Percentiles rank a stretch among this genome's conserved stretches.
Conservation (phyloP, 2,329 filamentous ascomycete species). For the Phyllosticta citrichinensis region DNA sequence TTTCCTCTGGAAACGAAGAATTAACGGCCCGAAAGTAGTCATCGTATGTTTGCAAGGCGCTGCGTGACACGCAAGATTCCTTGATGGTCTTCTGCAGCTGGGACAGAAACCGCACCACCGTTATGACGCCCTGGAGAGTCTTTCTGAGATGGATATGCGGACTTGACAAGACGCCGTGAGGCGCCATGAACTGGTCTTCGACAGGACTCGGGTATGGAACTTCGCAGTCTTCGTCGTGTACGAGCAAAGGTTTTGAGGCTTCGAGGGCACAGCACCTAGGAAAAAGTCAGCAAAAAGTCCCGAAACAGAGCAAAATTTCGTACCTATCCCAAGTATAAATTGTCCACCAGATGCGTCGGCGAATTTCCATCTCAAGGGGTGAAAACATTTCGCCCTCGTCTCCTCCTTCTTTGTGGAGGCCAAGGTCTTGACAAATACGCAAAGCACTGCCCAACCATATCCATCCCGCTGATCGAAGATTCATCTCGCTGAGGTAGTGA, state of each 20-base stretch:
- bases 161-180: constrained; percentile 37
- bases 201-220: constrained; percentile 67
- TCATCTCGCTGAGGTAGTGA: constrained; percentile 75
- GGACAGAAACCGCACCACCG: constrained; percentile 69
- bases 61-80: constrained; percentile 52
- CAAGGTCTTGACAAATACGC: constrained; percentile 71
- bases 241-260: constrained; percentile 67
- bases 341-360: constrained; percentile 85
- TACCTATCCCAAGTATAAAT: constrained; percentile 82
- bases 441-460: constrained; percentile 75
- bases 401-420: constrained; percentile 65
- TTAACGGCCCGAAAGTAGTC: constrained; percentile 68
- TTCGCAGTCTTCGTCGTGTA: constrained; percentile 83
- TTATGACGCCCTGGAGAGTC: constrained; percentile 70
- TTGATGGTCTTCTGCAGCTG: constrained; percentile 62
- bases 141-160: constrained; percentile 34
- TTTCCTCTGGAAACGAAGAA: constrained; percentile 63
- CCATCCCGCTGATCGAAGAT: constrained; percentile 76
- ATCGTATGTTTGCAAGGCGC: constrained; percentile 69
- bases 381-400: not conserved
- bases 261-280: constrained; percentile 63
- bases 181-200: constrained; percentile 66
- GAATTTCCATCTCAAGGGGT: constrained; percentile 72
- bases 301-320: constrained; percentile 15
- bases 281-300: not conserved